Conservation (phyloP, 2,329 filamentous ascomycete genomes). For the Xylariomycetidae sp. region DNA sequence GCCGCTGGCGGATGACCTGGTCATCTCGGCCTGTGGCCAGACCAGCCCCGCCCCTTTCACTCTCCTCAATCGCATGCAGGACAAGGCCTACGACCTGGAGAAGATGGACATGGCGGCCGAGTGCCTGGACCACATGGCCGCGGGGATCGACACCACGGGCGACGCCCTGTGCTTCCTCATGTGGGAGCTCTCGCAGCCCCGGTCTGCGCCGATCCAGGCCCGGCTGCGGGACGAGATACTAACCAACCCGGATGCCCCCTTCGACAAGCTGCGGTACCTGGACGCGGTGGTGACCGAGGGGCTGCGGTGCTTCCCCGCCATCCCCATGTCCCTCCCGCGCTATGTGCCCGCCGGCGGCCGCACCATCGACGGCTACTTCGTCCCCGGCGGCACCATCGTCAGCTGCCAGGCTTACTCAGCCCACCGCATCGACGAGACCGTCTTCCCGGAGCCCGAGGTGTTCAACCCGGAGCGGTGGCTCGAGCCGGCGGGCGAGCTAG, state of each 20-base stretch:
- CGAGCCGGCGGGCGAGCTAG: conserved; percentile 65
- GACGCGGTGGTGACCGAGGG: conserved; percentile 62
- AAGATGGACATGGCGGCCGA: conserved; percentile 58
- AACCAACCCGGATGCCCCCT: conserved; percentile 30
- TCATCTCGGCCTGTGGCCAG: conserved; percentile 46
- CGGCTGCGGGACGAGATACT: conserved; percentile 49
- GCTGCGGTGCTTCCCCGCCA: conserved; percentile 58
- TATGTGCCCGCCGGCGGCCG: conserved; percentile 52
- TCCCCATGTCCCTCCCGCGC: conserved; percentile 63
- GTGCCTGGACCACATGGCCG: conserved; percentile 67
- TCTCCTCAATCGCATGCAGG: conserved; percentile 53
- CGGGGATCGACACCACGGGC: conserved; percentile 68
- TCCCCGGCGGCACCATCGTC: conserved; percentile 52
- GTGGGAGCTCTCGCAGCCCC: conserved; percentile 63
- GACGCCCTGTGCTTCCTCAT: conserved; percentile 67
- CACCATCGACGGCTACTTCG: conserved; percentile 47
- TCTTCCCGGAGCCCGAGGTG: conserved; percentile 72
- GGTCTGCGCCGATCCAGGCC: conserved; percentile 46
- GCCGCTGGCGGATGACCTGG: conserved; percentile 55
- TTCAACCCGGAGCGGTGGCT: conserved; percentile 87
- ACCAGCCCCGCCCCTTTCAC: conserved; percentile 48
- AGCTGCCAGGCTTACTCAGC: conserved; percentile 59
- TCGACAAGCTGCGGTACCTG: conserved; percentile 53
- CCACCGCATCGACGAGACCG: conserved; percentile 54
- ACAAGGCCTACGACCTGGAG: conserved; percentile 45